Percentiles rank a stretch among this genome's conserved stretches.
These are phyloP conservation scores for Boletus bicolor DNA, from an alignment of 768 basidiomycete species.

Conservation along the genomic window DNA sequence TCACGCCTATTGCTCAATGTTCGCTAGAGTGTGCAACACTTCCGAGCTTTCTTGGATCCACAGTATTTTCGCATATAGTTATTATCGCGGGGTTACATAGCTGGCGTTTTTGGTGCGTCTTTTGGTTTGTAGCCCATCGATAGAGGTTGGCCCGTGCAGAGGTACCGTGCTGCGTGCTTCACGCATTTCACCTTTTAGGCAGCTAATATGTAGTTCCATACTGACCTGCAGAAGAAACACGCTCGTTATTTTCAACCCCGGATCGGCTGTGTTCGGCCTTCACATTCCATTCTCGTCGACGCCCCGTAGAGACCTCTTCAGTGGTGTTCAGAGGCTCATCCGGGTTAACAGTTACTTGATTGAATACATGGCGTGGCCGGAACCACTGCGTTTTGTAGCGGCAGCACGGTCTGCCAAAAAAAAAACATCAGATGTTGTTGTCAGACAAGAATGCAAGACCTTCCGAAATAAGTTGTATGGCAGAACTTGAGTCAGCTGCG, in stretches of 20 bases:
- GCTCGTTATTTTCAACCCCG: neutral
- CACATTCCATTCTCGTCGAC: constrained; percentile 77
- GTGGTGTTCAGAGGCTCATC: no score
- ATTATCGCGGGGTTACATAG: constrained; percentile 46
- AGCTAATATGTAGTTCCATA: neutral
- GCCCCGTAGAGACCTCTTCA: constrained; percentile 13
- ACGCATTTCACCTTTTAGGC: constrained; percentile 55
- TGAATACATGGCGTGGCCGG: no score
- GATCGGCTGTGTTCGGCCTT: constrained; percentile 47
- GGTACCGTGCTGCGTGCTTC: constrained; percentile 62
- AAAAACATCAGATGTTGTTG: neutral
- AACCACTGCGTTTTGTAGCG: constrained; percentile 40
- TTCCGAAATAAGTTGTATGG: no score
- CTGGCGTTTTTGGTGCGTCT: constrained; percentile 52
- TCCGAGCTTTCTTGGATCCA: constrained; percentile 57
- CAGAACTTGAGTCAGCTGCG: neutral
- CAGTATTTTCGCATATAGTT: constrained; percentile 45
- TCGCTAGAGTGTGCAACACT: constrained; percentile 13
- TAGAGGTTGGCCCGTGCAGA: constrained; percentile 64
- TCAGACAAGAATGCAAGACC: constrained; percentile 41
- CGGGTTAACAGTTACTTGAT: no score
- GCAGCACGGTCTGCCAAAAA: constrained; percentile 56
- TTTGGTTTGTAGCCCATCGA: constrained; percentile 59
- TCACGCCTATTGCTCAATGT: no score
- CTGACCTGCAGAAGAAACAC: neutral